Evolutionary conservation across 352 stramenopile species (phyloP).

Genomic region (Saprolegnia diclina): DNA sequence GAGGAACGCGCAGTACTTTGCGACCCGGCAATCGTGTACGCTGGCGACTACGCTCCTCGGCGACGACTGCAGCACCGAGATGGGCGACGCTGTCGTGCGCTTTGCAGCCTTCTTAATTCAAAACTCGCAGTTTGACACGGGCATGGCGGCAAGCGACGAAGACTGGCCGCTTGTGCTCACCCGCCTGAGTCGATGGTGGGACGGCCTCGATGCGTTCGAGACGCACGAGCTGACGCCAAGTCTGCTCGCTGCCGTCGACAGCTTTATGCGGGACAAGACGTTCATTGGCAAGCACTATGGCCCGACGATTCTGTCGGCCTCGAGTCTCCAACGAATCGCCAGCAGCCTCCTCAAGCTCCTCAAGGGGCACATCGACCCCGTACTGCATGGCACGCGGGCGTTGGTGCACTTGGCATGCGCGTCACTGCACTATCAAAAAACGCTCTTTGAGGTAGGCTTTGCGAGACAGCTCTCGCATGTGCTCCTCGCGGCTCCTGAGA

Average conservation of each 20-base stretch:
- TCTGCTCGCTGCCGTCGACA: background rate
- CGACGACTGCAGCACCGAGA: background rate
- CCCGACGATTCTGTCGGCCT: background rate
- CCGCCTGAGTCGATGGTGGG: conserved; percentile 19
- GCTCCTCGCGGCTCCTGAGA: conserved; percentile 3
- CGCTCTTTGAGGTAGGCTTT: conserved; percentile 28
- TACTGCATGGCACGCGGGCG: background rate
- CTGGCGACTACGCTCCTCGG: background rate
- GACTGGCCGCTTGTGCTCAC: conserved; percentile 15
- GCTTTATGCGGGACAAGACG: background rate
- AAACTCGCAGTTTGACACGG: background rate
- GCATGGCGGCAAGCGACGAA: background rate
- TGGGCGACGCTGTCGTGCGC: conserved; percentile 3
- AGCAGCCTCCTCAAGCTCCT: background rate
- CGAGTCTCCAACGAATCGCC: background rate
- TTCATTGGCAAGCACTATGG: conserved; percentile 1
- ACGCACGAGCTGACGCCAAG: background rate
- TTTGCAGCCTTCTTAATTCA: background rate
- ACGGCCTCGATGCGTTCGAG: background rate
- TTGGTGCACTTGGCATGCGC: background rate
- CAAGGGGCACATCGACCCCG: background rate
- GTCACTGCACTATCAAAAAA: background rate
- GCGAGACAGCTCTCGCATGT: conserved; percentile 36
- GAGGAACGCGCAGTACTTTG: conserved; percentile 23
- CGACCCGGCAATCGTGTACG: conserved; percentile 6